Base-by-base conservation (phyloP, 371 early-diverging fungal genomes). In the Rhizopus sp. region DNA sequence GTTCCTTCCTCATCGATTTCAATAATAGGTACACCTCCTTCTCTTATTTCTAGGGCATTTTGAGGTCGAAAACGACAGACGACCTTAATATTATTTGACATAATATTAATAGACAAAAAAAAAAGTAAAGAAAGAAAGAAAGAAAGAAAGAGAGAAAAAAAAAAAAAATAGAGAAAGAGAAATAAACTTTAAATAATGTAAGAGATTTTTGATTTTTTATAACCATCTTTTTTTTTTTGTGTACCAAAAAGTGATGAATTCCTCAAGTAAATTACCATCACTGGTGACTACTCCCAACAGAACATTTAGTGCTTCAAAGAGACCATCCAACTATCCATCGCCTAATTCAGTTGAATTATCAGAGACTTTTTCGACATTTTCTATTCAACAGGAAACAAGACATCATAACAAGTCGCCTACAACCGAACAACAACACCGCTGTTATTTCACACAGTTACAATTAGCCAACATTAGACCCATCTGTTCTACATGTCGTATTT, bases 11-110 rank as follows among this genome's bases (percentile, higher is more conserved):
- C 89, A 67, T 92, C 90, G 57, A 91, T 86, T 13, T 79, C 75
- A 63, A 96, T 85, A 53, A 93, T 86, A 59, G 88, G 88, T 35
- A 82, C 85, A 59, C 95, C 95, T 59, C 93, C 93, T 67, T 95
- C 92, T 57, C 78, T 81, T 55, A 87, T 86, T 81, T 97, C 98
- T 41, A 92, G 71, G 55, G 85, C 72, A 73, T 97, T 97, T 70
- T 94, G 94, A 49, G 98, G 98, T 56, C 96, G 84, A 80, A 97
- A 95, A 53, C 98, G 90, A 79, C 94, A 94, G 55, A 96, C 89
- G 60, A 97, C 98, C 73, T 90, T 89, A 73, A 96, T 96, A 79
- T 93, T 94, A 73, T 88, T 90, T 48, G 74, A 69, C 73, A 77
- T 77, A 15, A 45, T 53, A 38, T 53, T 10, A 4, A 13, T 23